Conservation (phyloP, 148 eudicot genomes). For the Rhododendron ferrugineum region DNA sequence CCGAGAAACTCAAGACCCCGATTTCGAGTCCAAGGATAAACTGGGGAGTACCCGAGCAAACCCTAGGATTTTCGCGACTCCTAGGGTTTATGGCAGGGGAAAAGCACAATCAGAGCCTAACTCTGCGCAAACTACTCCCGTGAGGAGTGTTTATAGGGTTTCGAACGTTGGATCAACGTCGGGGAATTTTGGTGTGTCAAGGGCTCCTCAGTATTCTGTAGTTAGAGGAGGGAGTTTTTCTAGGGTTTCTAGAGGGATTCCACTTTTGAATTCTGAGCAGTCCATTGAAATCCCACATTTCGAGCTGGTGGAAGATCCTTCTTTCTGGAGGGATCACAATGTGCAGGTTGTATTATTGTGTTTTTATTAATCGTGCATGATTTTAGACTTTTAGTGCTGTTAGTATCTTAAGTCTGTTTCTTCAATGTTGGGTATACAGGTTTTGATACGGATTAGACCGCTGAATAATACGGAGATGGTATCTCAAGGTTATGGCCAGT, state of each 20-base stretch:
- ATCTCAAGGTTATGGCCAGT: constrained; percentile 45
- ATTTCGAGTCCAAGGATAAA: constrained; percentile 14
- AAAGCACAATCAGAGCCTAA: constrained; percentile 31
- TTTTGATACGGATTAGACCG: constrained; percentile 59
- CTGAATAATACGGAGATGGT: constrained; percentile 38
- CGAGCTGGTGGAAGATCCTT: constrained; percentile 58
- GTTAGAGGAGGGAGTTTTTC: constrained; percentile 25
- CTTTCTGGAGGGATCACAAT: constrained; percentile 66
- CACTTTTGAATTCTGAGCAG: constrained; percentile 20
- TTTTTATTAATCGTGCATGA: not conserved
- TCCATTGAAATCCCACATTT: constrained; percentile 31
- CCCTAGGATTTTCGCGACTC: constrained; percentile 15
- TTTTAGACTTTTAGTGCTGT: not conserved
- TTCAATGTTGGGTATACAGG: constrained; percentile 25
- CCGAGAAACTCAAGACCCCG: constrained; percentile 11
- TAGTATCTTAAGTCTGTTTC: not conserved
- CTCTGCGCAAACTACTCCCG: constrained; percentile 47
- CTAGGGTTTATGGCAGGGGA: constrained; percentile 25
- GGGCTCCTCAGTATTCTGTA: constrained; percentile 21
- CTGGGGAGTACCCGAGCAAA: not conserved
- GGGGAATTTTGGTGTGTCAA: constrained; percentile 17
- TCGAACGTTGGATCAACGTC: constrained; percentile 14
- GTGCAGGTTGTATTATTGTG: constrained; percentile 42
- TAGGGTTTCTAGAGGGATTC: constrained; percentile 36
- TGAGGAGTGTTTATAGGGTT: constrained; percentile 27